Conservation (phyloP, 805 yeast genomes). For the Candida tammaniensis region DNA sequence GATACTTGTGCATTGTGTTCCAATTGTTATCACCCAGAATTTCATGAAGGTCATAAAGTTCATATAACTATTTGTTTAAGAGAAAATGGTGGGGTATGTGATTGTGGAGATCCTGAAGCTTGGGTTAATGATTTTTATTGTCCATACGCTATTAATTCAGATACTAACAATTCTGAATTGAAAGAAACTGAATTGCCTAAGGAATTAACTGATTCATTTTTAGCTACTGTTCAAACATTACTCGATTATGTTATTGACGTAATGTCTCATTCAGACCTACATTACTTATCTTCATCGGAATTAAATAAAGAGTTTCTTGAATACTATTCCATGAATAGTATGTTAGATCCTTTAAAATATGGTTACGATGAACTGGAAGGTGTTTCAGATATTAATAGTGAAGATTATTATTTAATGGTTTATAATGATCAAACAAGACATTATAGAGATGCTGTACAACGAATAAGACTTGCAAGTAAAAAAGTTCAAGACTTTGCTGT, state of each 20-base stretch:
- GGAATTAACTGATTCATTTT: slow-evolving; percentile 38
- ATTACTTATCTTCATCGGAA: slow-evolving; percentile 29
- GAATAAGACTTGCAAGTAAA: slow-evolving; percentile 61
- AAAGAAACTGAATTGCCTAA: slow-evolving; percentile 33
- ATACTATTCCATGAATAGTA: slow-evolving; percentile 27
- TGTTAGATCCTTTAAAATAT: slow-evolving; percentile 43
- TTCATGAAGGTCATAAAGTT: slow-evolving; percentile 72
- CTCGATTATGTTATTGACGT: slow-evolving; percentile 65
- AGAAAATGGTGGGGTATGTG: slow-evolving; percentile 79
- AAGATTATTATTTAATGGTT: slow-evolving; percentile 52
- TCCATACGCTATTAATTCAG: slow-evolving; percentile 22
- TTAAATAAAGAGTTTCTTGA: slow-evolving; percentile 21
- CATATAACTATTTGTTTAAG: slow-evolving; percentile 61
- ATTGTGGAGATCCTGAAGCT: slow-evolving; percentile 87
- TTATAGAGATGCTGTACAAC: slow-evolving; percentile 65
- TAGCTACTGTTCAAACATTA: slow-evolving; percentile 41
- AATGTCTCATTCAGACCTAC: slow-evolving; percentile 47
- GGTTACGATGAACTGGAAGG: slow-evolving; percentile 30
- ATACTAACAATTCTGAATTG: slow-evolving; percentile 2
- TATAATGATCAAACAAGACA: slow-evolving; percentile 83
- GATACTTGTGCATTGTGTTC: slow-evolving; percentile 84
- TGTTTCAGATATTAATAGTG: slow-evolving; percentile 33
- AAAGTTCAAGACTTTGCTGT: slow-evolving; percentile 63
- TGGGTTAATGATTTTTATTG: slow-evolving; percentile 61
- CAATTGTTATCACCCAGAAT: slow-evolving; percentile 65